These are phyloP conservation scores for Skeletonema menzelii DNA, from an alignment of 108 stramenopile genomes.

Conservation along the genomic window DNA sequence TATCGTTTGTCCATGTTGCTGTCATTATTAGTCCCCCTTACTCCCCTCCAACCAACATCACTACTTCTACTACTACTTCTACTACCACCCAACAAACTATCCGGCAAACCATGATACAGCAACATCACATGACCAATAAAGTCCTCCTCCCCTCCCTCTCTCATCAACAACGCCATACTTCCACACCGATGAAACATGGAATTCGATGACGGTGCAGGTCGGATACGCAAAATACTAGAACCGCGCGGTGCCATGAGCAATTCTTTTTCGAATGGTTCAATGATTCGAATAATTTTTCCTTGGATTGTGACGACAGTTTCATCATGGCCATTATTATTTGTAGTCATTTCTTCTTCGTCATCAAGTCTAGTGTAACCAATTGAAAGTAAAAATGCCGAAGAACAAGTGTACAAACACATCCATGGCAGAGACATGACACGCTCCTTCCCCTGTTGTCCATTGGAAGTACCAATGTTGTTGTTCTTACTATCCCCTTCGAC, in stretches of 20 bases:
- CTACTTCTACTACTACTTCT: neutral
- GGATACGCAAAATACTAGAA: constrained; percentile 57
- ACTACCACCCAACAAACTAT: neutral
- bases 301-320: constrained; percentile 7
- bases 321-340: neutral
- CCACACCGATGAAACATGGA: constrained; percentile 15
- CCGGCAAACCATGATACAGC: constrained; percentile 33
- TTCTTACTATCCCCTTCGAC: constrained; percentile 43
- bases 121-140: constrained; percentile 15
- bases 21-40: neutral
- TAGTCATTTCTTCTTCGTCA: neutral
- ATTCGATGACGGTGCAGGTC: constrained; percentile 46
- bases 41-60: neutral
- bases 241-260: constrained; percentile 30
- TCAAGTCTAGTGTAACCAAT: constrained; percentile 27
- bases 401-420: constrained; percentile 71
- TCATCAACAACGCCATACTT: constrained; percentile 35
- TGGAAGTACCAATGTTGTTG: neutral
- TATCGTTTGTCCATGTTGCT: neutral
- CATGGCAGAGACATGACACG: constrained; percentile 32
- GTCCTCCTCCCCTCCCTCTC: constrained; percentile 14
- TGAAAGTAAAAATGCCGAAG: constrained; percentile 64
- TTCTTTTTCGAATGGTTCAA: constrained; percentile 65
- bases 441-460: neutral
- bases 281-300: constrained; percentile 35